Evolutionary conservation across 208 protist genomes (phyloP), one percentile per base, ranked within the genome.

Genomic region (Crithidia brevicula): DNA sequence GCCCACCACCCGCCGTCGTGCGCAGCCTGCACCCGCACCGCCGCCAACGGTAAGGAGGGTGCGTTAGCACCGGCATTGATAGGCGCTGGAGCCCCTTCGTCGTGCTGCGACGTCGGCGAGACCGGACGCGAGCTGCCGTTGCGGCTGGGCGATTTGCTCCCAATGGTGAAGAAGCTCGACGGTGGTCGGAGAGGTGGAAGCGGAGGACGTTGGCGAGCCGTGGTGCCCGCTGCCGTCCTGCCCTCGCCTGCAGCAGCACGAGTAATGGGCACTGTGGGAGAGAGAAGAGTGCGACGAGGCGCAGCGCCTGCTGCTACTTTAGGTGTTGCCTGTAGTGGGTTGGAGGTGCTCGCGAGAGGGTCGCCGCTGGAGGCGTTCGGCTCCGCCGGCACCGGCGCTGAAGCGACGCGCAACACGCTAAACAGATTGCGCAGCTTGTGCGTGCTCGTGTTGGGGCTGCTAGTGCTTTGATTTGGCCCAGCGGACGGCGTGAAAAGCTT

Each of bases 1-100:
- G 62, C 46, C 66, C 76, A 81, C 74, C 74, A 79, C 8, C 67
- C 42, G 30, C 34, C 18, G 43, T 31, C 58, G 1, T 65, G 31
- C 20, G 52, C 18, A 43, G 42, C 40, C 25, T 8, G 28, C n/a
- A 61, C 43, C 16, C 10, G n/a, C 36, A 31, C 50, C 7, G 68
- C 20, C 22, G 43, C 40, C n/a, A 43, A 31, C 23, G 50, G 36
- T 22, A 38, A 31, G 30, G 50, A 20, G 9, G 13, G 52, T 18
- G 20, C 28, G 27, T 8, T 60, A 3, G 11, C 58, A 11, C 58
- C 47, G 6, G 49, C 36, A 8, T 30, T 63, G 40, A 33, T 27
- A 16, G 58, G 58, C 8, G 58, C 28, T 13, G 11, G 11, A 3
- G 5, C 27, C 18, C 18, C 45, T 1, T 2, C 45, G 46, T 18